These are phyloP conservation scores for Bathelium albidoporum DNA, from an alignment of 495 filamentous ascomycete genomes.

Conservation along the genomic window DNA sequence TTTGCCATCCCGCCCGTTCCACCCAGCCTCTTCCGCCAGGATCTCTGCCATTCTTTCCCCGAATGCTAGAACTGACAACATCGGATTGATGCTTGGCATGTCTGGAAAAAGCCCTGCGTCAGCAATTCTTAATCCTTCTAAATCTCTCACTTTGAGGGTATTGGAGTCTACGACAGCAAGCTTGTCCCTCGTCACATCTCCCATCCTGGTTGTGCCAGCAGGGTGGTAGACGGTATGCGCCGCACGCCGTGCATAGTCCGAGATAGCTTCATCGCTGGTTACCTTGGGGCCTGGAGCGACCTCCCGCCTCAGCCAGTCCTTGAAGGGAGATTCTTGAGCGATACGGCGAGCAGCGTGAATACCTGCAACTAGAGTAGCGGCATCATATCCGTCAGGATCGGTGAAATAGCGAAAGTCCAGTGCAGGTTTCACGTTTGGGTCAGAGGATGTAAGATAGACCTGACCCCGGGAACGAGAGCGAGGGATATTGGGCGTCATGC, in stretches of 20 bases:
- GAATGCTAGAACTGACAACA: conserved; percentile 55
- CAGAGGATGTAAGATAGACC: conserved; percentile 58
- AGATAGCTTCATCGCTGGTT: conserved; percentile 59
- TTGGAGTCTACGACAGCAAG: conserved; percentile 55
- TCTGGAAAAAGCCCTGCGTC: conserved; percentile 61
- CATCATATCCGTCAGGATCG: conserved; percentile 73
- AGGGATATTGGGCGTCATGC: conserved; percentile 87
- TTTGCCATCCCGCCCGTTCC: conserved; percentile 34
- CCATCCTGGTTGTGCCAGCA: conserved; percentile 82
- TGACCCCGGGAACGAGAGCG: conserved; percentile 65
- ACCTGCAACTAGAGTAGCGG: conserved; percentile 69
- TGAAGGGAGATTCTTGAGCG: conserved; percentile 61
- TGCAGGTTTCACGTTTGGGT: conserved; percentile 65
- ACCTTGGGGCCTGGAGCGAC: conserved; percentile 63
- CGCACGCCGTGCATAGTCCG: conserved; percentile 60
- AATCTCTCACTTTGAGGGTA: conserved; percentile 42
- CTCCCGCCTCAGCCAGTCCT: conserved; percentile 68
- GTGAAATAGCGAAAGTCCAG: conserved; percentile 87
- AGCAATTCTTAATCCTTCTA: conserved; percentile 52
- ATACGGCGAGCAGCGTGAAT: conserved; percentile 60
- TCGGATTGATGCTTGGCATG: conserved; percentile 57
- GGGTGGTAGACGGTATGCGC: conserved; percentile 85
- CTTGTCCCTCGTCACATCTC: conserved; percentile 49
- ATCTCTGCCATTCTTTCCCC: conserved; percentile 56
- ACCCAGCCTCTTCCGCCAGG: conserved; percentile 51